Percentiles rank a stretch among this genome's conserved stretches.
phyloP scores from a whole-genome alignment of 148 eudicot species.

The Rhododendron vialii region DNA sequence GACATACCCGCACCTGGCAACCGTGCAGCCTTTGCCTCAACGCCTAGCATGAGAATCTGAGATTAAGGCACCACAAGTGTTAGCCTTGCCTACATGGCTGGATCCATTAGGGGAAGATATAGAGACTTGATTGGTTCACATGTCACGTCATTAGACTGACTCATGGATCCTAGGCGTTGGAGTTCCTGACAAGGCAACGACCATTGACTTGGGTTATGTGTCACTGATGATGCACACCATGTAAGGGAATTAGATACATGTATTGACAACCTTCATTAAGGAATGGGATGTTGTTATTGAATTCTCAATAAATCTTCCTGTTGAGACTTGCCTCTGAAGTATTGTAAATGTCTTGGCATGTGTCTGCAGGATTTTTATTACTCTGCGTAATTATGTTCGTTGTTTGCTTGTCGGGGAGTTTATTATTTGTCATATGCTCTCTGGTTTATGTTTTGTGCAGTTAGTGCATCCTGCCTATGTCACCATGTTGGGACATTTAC shows the following conservation, averaged over 20 bases:
- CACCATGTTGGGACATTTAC: conserved; percentile 35
- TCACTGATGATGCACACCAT: not conserved
- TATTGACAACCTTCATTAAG: not conserved
- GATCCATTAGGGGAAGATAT: not conserved
- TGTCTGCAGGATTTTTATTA: not conserved
- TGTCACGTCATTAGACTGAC: not conserved
- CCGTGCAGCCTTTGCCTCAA: not conserved
- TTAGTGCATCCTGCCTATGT: conserved; percentile 36
- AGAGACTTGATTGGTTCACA: conserved; percentile 4
- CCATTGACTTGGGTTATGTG: not conserved
- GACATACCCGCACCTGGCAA: not conserved
- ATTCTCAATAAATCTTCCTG: not conserved
- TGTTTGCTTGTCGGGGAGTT: not conserved
- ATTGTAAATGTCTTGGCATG: not conserved
- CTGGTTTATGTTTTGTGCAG: conserved; percentile 20
- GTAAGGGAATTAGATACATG: not conserved
- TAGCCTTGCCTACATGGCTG: not conserved
- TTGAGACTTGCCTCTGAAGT: not conserved
- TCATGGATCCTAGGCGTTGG: not conserved
- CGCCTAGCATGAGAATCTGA: not conserved
- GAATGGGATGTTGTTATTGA: not conserved
- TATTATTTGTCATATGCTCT: not conserved
- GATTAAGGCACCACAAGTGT: not conserved
- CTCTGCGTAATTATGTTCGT: not conserved
- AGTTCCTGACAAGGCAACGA: not conserved